A percentile compares a stretch with the other conserved stretches of the same genome.
These are phyloP conservation scores for Omphalotus guepiniiformis DNA, from an alignment of 768 basidiomycete genomes.

Conservation along the genomic window DNA sequence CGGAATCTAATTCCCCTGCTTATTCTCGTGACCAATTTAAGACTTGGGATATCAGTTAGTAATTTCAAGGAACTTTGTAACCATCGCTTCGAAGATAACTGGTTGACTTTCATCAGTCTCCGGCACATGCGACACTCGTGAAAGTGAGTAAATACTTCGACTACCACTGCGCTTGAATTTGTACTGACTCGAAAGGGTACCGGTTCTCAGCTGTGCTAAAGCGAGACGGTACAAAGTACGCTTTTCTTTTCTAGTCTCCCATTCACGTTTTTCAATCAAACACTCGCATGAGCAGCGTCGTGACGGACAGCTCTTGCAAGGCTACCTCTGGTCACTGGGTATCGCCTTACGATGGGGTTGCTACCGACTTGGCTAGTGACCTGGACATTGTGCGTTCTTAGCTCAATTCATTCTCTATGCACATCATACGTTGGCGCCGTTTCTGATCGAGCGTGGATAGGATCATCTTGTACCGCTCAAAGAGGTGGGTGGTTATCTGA, in stretches of 20 bases:
- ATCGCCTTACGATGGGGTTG: conserved; percentile 46
- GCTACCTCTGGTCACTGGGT: conserved; percentile 49
- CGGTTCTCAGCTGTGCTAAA: conserved; percentile 42
- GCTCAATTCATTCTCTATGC: background rate
- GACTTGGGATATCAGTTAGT: conserved; percentile 46
- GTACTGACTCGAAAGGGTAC: too few species aligned
- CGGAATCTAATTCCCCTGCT: conserved; percentile 37
- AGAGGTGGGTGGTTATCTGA: conserved; percentile 28
- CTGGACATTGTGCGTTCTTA: conserved; percentile 42
- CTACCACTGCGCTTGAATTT: too few species aligned
- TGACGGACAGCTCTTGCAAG: conserved; percentile 33
- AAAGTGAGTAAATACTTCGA: too few species aligned
- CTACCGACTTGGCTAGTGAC: conserved; percentile 39
- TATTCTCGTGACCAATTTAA: conserved; percentile 39
- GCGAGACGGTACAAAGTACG: conserved; percentile 34
- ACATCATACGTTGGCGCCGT: background rate
- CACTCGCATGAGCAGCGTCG: conserved; percentile 35
- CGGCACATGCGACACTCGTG: conserved; percentile 48
- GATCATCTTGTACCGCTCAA: conserved; percentile 54
- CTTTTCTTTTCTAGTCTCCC: too few species aligned
- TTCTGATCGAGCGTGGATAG: conserved; percentile 19
- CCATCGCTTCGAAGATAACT: conserved; percentile 2
- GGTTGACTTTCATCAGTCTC: conserved; percentile 36
- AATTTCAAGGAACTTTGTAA: background rate
- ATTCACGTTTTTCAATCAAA: too few species aligned